Evolutionary conservation across 371 early-diverging fungal species (phyloP).

Genomic region (Amoeboradix gromovi): DNA sequence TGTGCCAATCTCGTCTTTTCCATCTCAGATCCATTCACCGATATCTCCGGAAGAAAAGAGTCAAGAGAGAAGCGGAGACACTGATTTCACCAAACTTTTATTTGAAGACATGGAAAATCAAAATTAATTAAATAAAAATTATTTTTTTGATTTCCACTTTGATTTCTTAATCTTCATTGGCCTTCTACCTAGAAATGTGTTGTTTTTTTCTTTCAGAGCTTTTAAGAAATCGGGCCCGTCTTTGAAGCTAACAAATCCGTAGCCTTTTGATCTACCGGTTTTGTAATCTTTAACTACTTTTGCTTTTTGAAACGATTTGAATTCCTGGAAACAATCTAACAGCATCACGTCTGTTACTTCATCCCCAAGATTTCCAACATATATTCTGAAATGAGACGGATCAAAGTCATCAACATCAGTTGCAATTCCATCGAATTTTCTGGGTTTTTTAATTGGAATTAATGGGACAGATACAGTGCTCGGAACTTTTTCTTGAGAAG

Average conservation of each 20-base stretch:
- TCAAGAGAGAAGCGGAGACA: not conserved
- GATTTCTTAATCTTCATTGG: not conserved
- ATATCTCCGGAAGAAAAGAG: not conserved
- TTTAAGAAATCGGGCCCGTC: slow-evolving; percentile 48
- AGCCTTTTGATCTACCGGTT: slow-evolving; percentile 16
- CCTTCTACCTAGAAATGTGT: not conserved
- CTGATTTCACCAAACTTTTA: not conserved
- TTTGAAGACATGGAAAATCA: not conserved
- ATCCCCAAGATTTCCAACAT: slow-evolving; percentile 59
- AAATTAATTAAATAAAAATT: not conserved
- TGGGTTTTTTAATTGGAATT: not conserved
- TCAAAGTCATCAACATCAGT: not conserved
- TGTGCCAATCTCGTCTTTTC: not conserved
- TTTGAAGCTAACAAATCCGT: slow-evolving; percentile 31
- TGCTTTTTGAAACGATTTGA: slow-evolving; percentile 38
- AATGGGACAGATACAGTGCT: not conserved
- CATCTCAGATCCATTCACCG: not conserved
- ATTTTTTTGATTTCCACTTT: not conserved
- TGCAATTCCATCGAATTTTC: not conserved
- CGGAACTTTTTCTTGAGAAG: not conserved
- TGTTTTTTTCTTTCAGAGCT: slow-evolving; percentile 60
- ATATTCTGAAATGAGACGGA: slow-evolving; percentile 30
- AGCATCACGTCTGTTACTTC: slow-evolving; percentile 56
- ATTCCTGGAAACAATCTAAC: slow-evolving; percentile 40
- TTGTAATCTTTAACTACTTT: slow-evolving; percentile 21